phyloP scores from a whole-genome alignment of 345 rosid species.

The Eucalyptus dawsonii region DNA sequence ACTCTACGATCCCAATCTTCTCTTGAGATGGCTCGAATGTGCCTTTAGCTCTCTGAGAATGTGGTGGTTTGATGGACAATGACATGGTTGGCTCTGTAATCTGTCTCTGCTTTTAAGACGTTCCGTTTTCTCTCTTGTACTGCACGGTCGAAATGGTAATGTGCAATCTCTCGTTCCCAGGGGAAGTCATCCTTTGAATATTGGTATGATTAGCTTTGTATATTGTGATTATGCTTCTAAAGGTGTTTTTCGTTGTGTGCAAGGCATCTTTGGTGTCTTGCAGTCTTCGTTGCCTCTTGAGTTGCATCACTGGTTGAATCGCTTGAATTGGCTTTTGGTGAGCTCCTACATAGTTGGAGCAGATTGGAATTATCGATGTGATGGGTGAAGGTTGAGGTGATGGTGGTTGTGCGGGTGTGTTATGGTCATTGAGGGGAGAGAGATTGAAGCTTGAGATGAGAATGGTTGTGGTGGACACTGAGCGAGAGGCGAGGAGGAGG shows the following conservation, averaged over 20 bases:
- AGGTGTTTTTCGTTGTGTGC: neutral
- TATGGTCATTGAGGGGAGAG: neutral
- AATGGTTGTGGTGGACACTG: neutral
- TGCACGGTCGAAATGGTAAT: conserved; percentile 8
- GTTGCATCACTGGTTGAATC: neutral
- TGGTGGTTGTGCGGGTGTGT: neutral
- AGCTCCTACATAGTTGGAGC: neutral
- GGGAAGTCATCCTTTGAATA: neutral
- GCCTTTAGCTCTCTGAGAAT: conserved; percentile 17
- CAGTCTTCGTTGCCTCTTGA: neutral
- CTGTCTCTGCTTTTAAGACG: conserved; percentile 6
- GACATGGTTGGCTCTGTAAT: conserved; percentile 13
- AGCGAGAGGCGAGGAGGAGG: neutral
- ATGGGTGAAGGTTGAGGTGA: neutral
- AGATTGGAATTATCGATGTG: neutral
- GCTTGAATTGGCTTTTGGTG: neutral
- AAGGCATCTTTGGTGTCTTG: neutral
- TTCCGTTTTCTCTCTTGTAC: conserved; percentile 2
- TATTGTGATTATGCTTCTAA: neutral
- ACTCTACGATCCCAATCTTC: conserved; percentile 7
- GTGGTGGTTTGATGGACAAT: conserved; percentile 27
- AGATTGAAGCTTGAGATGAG: neutral
- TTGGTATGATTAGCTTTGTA: neutral
- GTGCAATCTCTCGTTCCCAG: conserved; percentile 1
- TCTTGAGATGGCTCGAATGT: conserved; percentile 18